Conservation (phyloP, 768 basidiomycete genomes). For the Plicaturopsis crispa region DNA sequence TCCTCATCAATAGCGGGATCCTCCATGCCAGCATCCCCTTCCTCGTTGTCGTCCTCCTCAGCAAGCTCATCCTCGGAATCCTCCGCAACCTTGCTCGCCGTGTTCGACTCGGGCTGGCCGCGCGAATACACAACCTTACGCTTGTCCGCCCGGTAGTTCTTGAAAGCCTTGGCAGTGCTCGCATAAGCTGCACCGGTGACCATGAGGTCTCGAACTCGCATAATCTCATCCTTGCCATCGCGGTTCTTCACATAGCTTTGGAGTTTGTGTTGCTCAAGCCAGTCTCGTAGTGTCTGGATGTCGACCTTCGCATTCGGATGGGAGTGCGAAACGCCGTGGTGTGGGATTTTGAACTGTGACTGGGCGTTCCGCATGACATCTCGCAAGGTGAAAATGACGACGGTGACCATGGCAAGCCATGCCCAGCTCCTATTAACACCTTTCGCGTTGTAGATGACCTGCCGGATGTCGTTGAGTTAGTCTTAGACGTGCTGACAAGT, state of each 20-base stretch:
- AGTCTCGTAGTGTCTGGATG: constrained; percentile 5
- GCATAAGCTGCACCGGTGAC: constrained; percentile 9
- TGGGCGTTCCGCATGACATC: constrained; percentile 9
- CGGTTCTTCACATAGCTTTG: constrained; percentile 8
- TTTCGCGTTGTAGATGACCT: constrained; percentile 8
- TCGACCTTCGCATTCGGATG: constrained; percentile 5
- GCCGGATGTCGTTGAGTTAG: no score
- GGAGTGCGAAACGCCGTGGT: constrained; percentile 5
- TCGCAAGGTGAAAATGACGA: constrained; percentile 10
- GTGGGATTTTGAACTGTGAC: constrained; percentile 6
- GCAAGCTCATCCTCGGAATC: neutral
- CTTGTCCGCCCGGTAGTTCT: constrained; percentile 4
- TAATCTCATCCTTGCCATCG: neutral
- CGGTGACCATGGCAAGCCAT: constrained; percentile 11
- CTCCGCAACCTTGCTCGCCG: neutral
- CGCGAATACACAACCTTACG: neutral
- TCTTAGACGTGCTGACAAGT: no score
- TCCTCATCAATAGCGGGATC: constrained; percentile 2
- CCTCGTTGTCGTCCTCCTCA: neutral
- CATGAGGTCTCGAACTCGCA: constrained; percentile 6
- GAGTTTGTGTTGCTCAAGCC: constrained; percentile 3
- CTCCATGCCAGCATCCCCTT: constrained; percentile 1
- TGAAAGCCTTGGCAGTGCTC: constrained; percentile 7
- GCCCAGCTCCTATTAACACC: constrained; percentile 8
- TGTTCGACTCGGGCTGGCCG: constrained; percentile 3